A percentile compares a stretch with the other conserved stretches of the same genome.
Conservation (phyloP, 768 basidiomycete genomes). For the Gelatoporia subvermispora region DNA sequence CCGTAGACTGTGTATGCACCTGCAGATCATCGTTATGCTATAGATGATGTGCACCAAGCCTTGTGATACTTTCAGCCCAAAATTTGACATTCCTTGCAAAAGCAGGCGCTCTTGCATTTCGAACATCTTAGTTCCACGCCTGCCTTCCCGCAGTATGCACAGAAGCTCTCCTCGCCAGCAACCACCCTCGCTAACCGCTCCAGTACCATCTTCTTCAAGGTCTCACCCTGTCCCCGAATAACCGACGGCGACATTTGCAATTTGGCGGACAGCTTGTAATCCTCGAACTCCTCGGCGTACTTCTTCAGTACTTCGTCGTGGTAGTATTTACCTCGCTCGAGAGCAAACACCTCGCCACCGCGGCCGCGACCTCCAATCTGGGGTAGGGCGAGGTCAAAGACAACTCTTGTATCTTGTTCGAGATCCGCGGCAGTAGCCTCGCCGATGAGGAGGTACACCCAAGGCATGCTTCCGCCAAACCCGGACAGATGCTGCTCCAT, state of each 20-base stretch:
- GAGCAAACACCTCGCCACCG: constrained; percentile 17
- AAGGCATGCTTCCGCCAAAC: constrained; percentile 9
- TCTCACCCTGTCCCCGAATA: constrained; percentile 8
- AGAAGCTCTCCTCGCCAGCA: constrained; percentile 13
- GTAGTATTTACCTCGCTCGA: constrained; percentile 15
- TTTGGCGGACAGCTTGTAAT: constrained; percentile 5
- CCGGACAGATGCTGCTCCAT: constrained; percentile 12
- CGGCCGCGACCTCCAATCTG: constrained; percentile 16
- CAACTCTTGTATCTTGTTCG: constrained; percentile 11
- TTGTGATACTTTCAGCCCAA: constrained; percentile 19
- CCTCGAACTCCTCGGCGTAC: constrained; percentile 9
- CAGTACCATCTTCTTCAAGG: constrained; percentile 8
- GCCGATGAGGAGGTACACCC: constrained; percentile 16
- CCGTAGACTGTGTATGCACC: too few relatives aligned
- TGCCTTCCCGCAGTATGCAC: constrained; percentile 18
- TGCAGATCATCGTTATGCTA: too few relatives aligned
- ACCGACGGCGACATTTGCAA: constrained; percentile 5
- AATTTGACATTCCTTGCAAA: constrained; percentile 12
- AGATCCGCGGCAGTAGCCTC: constrained; percentile 8
- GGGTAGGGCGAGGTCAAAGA: constrained; percentile 12
- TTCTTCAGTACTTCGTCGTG: constrained; percentile 12
- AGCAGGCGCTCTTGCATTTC: constrained; percentile 15
- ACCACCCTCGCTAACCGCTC: constrained; percentile 8
- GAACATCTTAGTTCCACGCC: constrained; percentile 16
- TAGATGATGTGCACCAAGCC: constrained; percentile 9